A percentile compares a stretch with the other conserved stretches of the same genome.
phyloP scores from a whole-genome alignment of 2,329 filamentous ascomycete genomes.

The Colletotrichum cordylinicola region DNA sequence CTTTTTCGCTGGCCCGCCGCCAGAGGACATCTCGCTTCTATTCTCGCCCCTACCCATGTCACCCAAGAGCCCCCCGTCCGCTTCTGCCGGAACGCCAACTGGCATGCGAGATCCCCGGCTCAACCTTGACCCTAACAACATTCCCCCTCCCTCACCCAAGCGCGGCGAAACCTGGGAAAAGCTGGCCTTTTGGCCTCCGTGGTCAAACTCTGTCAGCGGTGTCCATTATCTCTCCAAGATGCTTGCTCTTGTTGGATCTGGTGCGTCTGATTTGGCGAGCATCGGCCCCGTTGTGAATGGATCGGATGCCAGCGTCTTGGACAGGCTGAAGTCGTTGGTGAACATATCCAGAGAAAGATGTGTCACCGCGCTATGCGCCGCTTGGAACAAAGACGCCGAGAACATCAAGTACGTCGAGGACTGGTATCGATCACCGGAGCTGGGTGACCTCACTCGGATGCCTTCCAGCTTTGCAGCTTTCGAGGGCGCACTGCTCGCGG shows the following conservation, averaged over 20 bases:
- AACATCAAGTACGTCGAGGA: constrained; percentile 92
- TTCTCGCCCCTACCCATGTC: constrained; percentile 80
- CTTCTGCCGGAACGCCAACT: constrained; percentile 51
- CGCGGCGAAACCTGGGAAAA: constrained; percentile 90
- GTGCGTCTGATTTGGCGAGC: constrained; percentile 83
- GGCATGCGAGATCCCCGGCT: constrained; percentile 75
- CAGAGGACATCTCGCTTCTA: constrained; percentile 87
- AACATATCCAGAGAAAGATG: constrained; percentile 83
- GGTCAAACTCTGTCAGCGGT: constrained; percentile 90
- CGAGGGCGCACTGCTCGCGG: constrained; percentile 79
- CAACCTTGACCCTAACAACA: constrained; percentile 77
- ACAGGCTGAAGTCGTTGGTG: constrained; percentile 78
- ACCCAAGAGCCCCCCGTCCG: constrained; percentile 69
- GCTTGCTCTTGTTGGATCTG: constrained; percentile 82
- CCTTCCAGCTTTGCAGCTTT: constrained; percentile 85
- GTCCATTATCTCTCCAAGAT: constrained; percentile 88
- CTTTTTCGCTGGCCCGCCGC: constrained; percentile 87
- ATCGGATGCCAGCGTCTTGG: constrained; percentile 62
- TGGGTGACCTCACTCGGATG: constrained; percentile 89
- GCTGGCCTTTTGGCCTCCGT: constrained; percentile 94
- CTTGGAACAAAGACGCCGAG: constrained; percentile 94
- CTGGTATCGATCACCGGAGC: constrained; percentile 85
- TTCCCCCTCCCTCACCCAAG: constrained; percentile 78
- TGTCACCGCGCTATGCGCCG: constrained; percentile 82
- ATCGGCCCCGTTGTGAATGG: constrained; percentile 68